Conservation (phyloP, 495 filamentous ascomycete species). For the Trypethelium eluteriae region DNA sequence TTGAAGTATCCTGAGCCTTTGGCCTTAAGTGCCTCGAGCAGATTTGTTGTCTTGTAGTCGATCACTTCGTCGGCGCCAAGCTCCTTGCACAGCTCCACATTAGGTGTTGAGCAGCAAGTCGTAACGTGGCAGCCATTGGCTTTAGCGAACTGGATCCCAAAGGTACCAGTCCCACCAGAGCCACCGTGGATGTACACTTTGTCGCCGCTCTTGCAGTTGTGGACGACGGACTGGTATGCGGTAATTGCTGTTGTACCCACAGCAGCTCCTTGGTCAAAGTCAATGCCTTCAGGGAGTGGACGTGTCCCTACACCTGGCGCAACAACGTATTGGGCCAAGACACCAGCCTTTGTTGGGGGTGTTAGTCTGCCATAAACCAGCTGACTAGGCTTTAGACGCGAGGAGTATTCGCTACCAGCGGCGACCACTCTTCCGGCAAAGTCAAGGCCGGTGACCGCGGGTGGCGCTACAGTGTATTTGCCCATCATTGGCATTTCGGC, state of each 20-base stretch:
- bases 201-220: constrained; percentile 26
- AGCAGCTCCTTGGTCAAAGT: constrained; percentile 26
- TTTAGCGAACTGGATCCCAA: constrained; percentile 34
- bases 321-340: constrained; percentile 27
- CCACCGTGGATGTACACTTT: constrained; percentile 38
- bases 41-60: constrained; percentile 54
- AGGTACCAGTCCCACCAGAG: constrained; percentile 31
- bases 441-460: constrained; percentile 29
- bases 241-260: constrained; percentile 30
- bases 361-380: constrained; percentile 29
- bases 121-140: constrained; percentile 30
- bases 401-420: constrained; percentile 16
- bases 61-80: constrained; percentile 63
- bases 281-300: constrained; percentile 26
- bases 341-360: constrained; percentile 18
- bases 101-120: constrained; percentile 28
- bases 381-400: constrained; percentile 24
- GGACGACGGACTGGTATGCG: constrained; percentile 28
- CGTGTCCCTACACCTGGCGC: constrained; percentile 18
- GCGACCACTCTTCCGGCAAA: constrained; percentile 30
- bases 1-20: constrained; percentile 46
- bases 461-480: constrained; percentile 20
- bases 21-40: constrained; percentile 42
- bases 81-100: constrained; percentile 38
- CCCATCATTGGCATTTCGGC: constrained; percentile 25